Conservation (phyloP, 331 rosid species). For the Telfairia occidentalis region DNA sequence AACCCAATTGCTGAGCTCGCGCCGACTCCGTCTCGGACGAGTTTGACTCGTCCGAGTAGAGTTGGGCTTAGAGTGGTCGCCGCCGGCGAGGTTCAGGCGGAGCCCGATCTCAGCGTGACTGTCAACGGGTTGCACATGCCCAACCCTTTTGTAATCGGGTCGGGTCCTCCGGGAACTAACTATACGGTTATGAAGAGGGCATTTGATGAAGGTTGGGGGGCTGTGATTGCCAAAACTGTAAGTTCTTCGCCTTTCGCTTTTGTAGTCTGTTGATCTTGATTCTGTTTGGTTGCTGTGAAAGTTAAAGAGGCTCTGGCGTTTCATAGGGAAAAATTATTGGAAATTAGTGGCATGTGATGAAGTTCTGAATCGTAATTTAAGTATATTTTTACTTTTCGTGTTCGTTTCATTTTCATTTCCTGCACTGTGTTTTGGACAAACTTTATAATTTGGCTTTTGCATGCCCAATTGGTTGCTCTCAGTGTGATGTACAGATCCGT, state of each 20-base stretch:
- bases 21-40: constrained; percentile 19
- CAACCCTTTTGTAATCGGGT: constrained; percentile 88
- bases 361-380: neutral
- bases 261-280: neutral
- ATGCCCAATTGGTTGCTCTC: neutral
- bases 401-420: neutral
- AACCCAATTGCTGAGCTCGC: constrained; percentile 42
- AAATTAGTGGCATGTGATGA: neutral
- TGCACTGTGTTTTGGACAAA: neutral
- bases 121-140: constrained; percentile 84
- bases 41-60: constrained; percentile 27
- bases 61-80: constrained; percentile 62
- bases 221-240: constrained; percentile 95
- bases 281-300: neutral
- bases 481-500: neutral
- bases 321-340: neutral
- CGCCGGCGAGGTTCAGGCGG: constrained; percentile 40
- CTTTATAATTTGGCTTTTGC: neutral
- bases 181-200: constrained; percentile 97
- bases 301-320: neutral
- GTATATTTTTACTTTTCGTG: neutral
- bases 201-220: constrained; percentile 99
- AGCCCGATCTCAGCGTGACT: constrained; percentile 85
- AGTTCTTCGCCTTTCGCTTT: constrained; percentile 7
- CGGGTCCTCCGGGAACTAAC: constrained; percentile 97